Conservation (phyloP, 2,329 filamentous ascomycete species). For the Pseudocercospora macadamiae region DNA sequence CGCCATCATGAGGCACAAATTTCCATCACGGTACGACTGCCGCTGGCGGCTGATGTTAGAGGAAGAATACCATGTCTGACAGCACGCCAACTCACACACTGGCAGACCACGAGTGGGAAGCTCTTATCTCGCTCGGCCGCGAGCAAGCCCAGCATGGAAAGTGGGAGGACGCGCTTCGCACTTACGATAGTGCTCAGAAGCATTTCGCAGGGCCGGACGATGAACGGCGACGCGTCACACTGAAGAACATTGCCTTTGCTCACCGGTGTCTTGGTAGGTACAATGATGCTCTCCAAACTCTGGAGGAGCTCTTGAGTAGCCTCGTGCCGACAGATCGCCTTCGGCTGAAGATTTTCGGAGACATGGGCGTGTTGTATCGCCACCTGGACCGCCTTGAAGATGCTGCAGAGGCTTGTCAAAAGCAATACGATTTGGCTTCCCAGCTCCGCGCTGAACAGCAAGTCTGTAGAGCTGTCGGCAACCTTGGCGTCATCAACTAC, state of each 20-base stretch:
- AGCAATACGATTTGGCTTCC: conserved; percentile 1
- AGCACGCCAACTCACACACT: too few species aligned
- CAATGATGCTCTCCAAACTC: neutral
- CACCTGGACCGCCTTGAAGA: neutral
- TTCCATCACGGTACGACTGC: too few species aligned
- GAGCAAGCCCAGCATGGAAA: neutral
- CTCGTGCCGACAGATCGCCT: neutral
- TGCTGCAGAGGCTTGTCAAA: neutral
- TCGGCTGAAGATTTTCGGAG: neutral
- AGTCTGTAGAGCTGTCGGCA: conserved; percentile 1
- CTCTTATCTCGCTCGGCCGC: neutral
- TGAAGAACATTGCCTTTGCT: neutral
- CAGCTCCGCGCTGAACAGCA: neutral
- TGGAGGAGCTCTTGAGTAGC: neutral
- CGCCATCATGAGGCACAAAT: too few species aligned
- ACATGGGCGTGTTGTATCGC: conserved; percentile 4
- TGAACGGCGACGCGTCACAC: neutral
- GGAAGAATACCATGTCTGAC: too few species aligned
- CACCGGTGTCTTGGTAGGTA: neutral
- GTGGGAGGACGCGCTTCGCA: neutral
- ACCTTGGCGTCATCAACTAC: conserved; percentile 4
- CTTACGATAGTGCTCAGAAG: neutral
- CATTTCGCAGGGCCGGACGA: neutral
- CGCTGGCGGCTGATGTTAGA: too few species aligned
- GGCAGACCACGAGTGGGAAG: neutral